phyloP scores from a whole-genome alignment of 345 rosid species.

The Aurinia saxatilis region DNA sequence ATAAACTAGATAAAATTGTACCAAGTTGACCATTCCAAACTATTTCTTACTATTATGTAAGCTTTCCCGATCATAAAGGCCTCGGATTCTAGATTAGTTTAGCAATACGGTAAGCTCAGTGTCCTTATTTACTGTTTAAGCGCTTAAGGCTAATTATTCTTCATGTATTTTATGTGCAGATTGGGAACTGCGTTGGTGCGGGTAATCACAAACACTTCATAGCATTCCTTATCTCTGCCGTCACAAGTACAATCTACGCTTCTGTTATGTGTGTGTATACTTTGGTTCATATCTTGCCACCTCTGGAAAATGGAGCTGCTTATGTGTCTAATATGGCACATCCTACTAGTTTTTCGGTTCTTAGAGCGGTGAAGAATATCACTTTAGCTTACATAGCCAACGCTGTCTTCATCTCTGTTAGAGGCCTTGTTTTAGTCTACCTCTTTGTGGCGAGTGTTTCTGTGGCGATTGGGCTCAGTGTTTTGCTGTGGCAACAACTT shows the following conservation, averaged over 20 bases:
- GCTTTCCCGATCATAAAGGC: background rate
- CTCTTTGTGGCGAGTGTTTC: constrained; percentile 62
- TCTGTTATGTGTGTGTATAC: constrained; percentile 39
- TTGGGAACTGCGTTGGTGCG: constrained; percentile 94
- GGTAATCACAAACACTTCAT: constrained; percentile 64
- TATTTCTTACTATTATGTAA: background rate
- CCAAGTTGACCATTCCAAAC: background rate
- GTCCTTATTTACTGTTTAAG: background rate
- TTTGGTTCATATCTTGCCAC: constrained; percentile 48
- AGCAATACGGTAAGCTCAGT: background rate
- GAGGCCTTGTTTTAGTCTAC: constrained; percentile 71
- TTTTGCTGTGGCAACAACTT: constrained; percentile 86
- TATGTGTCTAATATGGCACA: constrained; percentile 14
- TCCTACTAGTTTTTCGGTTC: constrained; percentile 19
- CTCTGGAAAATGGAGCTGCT: constrained; percentile 22
- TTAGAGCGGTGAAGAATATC: constrained; percentile 45
- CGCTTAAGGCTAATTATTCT: background rate
- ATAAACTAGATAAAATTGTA: background rate
- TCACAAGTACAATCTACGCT: constrained; percentile 45
- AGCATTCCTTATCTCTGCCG: constrained; percentile 62
- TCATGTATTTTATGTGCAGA: constrained; percentile 41
- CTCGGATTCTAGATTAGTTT: background rate
- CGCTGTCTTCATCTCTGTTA: constrained; percentile 43
- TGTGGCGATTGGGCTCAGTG: constrained; percentile 59
- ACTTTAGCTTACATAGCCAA: constrained; percentile 42